phyloP scores from a whole-genome alignment of 805 yeast species.

The Pichia rugopelliculosa region DNA sequence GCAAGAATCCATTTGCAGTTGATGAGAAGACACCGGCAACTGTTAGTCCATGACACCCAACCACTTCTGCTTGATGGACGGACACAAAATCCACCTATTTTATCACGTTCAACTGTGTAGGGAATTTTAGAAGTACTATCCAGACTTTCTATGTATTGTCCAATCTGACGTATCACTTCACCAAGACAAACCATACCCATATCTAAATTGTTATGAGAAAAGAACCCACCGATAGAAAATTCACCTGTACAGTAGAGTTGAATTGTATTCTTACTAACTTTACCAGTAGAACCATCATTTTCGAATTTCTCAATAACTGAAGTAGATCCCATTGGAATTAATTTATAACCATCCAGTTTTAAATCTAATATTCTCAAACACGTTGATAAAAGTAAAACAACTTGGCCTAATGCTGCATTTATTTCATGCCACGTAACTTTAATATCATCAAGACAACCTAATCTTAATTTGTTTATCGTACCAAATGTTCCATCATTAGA shows the following conservation, averaged over 20 bases:
- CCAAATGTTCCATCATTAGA: constrained; percentile 82
- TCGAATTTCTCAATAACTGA: constrained; percentile 63
- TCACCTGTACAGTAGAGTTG: constrained; percentile 66
- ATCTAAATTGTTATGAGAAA: constrained; percentile 72
- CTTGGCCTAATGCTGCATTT: constrained; percentile 86
- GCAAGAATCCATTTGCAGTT: constrained; percentile 81
- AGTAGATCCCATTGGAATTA: constrained; percentile 79
- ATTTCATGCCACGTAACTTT: constrained; percentile 85
- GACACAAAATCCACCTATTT: constrained; percentile 73
- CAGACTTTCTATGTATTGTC: constrained; percentile 32
- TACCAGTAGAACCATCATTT: constrained; percentile 21
- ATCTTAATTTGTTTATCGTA: constrained; percentile 73
- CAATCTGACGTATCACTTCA: constrained; percentile 51
- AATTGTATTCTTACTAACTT: constrained; percentile 34
- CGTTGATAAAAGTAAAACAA: constrained; percentile 62
- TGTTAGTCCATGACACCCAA: constrained; percentile 81
- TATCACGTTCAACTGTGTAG: constrained; percentile 60
- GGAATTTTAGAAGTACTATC: constrained; percentile 63
- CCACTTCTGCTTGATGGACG: constrained; percentile 53
- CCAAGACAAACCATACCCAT: constrained; percentile 73
- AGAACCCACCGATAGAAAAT: constrained; percentile 59
- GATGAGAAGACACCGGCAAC: constrained; percentile 75
- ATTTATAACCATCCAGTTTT: constrained; percentile 48
- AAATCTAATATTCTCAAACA: constrained; percentile 51
- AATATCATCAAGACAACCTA: constrained; percentile 58